Percentiles rank a stretch among this genome's conserved stretches.
These are phyloP conservation scores for Aspergillus asperescens DNA, from an alignment of 495 filamentous ascomycete species.

Conservation along the genomic window DNA sequence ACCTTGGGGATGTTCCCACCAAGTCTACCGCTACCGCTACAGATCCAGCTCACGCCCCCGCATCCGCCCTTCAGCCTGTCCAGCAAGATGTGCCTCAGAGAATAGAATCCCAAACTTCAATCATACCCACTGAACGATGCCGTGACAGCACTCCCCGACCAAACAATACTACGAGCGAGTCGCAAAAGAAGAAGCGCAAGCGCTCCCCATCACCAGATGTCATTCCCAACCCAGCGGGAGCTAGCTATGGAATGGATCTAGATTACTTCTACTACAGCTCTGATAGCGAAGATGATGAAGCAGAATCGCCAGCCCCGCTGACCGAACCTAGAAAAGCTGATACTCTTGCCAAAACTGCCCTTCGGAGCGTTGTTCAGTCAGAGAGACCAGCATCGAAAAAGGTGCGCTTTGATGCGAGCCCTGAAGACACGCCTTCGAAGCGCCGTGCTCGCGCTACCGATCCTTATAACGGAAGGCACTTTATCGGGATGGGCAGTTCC, in stretches of 20 bases:
- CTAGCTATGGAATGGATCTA: constrained; percentile 41
- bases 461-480: constrained; percentile 21
- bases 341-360: constrained; percentile 9
- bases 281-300: constrained; percentile 30
- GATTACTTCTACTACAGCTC: constrained; percentile 39
- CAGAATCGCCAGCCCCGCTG: constrained; percentile 9
- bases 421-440: constrained; percentile 28
- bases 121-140: neutral
- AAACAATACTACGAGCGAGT: neutral
- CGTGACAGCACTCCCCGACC: constrained; percentile 6
- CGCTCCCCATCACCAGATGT: constrained; percentile 37
- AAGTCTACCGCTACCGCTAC: neutral
- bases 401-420: constrained; percentile 28
- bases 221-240: constrained; percentile 42
- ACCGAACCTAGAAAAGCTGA: constrained; percentile 8
- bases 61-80: neutral
- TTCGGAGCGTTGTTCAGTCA: constrained; percentile 18
- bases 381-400: constrained; percentile 24
- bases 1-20: constrained; percentile 20
- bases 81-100: neutral
- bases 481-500: constrained; percentile 18
- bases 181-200: constrained; percentile 36
- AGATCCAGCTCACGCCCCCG: neutral
- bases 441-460: constrained; percentile 24
- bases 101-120: neutral